These are phyloP conservation scores for Aureobasidium sp. DNA, from an alignment of 2,329 filamentous ascomycete genomes.

Conservation along the genomic window DNA sequence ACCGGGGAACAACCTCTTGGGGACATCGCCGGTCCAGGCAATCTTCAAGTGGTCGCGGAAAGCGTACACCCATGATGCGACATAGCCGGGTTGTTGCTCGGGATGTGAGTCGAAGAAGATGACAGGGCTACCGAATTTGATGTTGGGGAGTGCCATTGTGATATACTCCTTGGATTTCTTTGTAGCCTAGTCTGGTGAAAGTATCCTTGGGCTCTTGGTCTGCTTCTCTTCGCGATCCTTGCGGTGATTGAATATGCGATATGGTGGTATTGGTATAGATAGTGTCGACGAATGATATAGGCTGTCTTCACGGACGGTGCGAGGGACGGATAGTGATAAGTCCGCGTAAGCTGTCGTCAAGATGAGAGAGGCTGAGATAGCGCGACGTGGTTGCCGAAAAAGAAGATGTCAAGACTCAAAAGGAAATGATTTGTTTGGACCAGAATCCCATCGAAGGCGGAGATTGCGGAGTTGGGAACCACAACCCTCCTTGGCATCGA, in stretches of 20 bases:
- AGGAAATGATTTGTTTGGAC: conserved; percentile 11
- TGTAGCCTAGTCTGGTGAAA: no score
- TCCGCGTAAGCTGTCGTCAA: background rate
- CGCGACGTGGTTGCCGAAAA: background rate
- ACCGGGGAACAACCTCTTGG: conserved; percentile 11
- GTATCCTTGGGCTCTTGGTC: background rate
- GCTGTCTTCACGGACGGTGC: no score
- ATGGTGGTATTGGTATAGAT: background rate
- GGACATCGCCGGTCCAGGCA: conserved; percentile 14
- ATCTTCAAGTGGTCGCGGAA: conserved; percentile 13
- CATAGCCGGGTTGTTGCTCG: conserved; percentile 12
- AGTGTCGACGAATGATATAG: background rate
- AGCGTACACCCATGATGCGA: conserved; percentile 5
- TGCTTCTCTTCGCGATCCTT: background rate
- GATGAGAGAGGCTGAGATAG: background rate
- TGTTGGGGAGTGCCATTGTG: conserved; percentile 3
- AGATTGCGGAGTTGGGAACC: conserved; percentile 5
- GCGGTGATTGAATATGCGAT: background rate
- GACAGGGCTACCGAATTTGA: conserved; percentile 12
- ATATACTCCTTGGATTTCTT: background rate
- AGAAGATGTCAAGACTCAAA: conserved; percentile 4
- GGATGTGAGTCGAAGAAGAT: conserved; percentile 16
- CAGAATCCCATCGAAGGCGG: conserved; percentile 8
- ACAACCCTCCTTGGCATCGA: background rate
- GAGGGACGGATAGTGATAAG: background rate